These are phyloP conservation scores for Annulohypoxylon bovei DNA, from an alignment of 495 filamentous ascomycete species.

Conservation along the genomic window DNA sequence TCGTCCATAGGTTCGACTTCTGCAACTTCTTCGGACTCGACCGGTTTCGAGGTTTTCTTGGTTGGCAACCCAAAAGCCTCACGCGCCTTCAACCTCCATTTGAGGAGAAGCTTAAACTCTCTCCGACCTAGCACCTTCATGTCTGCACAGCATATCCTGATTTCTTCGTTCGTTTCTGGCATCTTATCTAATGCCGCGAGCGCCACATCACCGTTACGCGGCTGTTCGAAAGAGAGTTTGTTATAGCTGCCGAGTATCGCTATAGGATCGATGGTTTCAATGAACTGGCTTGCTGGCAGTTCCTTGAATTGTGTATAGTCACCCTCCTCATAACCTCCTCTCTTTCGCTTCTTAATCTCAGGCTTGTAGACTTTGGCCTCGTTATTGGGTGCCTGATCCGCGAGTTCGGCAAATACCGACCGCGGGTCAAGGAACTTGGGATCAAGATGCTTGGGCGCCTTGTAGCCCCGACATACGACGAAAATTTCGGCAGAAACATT, in stretches of 20 bases:
- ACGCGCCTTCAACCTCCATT: constrained; percentile 89
- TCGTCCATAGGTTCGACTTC: constrained; percentile 91
- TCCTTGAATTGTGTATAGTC: constrained; percentile 95
- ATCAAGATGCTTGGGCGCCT: constrained; percentile 89
- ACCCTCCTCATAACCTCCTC: constrained; percentile 97
- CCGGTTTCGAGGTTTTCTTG: constrained; percentile 70
- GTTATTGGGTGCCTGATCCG: constrained; percentile 88
- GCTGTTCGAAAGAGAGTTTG: constrained; percentile 80
- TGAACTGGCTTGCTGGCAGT: constrained; percentile 86
- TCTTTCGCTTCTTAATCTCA: constrained; percentile 94
- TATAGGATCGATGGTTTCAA: constrained; percentile 94
- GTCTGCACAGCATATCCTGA: constrained; percentile 85
- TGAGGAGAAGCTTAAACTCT: constrained; percentile 91
- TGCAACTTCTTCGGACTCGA: constrained; percentile 74
- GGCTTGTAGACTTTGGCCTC: constrained; percentile 98
- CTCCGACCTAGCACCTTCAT: constrained; percentile 91
- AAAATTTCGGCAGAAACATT: constrained; percentile 98
- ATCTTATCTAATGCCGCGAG: constrained; percentile 85
- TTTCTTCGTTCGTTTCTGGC: constrained; percentile 92
- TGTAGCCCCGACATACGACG: constrained; percentile 91
- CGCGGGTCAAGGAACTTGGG: constrained; percentile 91
- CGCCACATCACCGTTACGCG: constrained; percentile 82
- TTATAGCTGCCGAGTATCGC: constrained; percentile 92
- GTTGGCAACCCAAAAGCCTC: constrained; percentile 88
- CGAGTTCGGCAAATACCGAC: constrained; percentile 93